A percentile compares a stretch with the other conserved stretches of the same genome.
Evolutionary conservation across 2,329 filamentous ascomycete genomes (phyloP).

Genomic region (Chrysoporthe austroafricana): DNA sequence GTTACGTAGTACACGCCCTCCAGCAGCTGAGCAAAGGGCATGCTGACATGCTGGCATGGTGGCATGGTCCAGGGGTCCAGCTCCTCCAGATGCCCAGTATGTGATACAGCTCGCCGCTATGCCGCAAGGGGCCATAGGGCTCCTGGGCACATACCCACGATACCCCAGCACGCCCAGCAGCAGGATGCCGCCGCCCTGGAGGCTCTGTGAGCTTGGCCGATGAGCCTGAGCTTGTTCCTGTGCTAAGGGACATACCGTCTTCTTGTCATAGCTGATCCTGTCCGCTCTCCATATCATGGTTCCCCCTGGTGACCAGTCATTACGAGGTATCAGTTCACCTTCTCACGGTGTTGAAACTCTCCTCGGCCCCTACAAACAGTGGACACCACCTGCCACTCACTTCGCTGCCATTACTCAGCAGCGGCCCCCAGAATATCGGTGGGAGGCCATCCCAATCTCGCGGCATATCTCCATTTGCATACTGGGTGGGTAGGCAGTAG

Average conservation of each 20-base stretch:
- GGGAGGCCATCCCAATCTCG: too few relatives aligned
- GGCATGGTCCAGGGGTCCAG: conserved; percentile 6
- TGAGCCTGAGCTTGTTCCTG: background rate
- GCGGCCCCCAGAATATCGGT: too few relatives aligned
- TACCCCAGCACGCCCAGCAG: too few relatives aligned
- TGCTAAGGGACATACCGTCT: too few relatives aligned
- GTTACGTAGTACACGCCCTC: background rate
- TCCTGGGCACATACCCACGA: background rate
- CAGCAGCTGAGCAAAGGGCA: background rate
- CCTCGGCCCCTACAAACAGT: conserved; percentile 1
- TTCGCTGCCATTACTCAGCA: too few relatives aligned
- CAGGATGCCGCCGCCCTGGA: background rate
- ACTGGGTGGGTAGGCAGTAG: too few relatives aligned
- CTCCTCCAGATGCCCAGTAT: background rate
- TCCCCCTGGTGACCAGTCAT: background rate
- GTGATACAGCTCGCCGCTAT: background rate
- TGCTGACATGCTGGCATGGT: too few relatives aligned
- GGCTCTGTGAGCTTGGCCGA: background rate
- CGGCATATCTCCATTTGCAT: too few relatives aligned
- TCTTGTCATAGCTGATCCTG: too few relatives aligned
- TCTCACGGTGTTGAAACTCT: background rate
- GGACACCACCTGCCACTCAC: background rate
- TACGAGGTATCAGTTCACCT: background rate
- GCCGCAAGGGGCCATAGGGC: background rate
- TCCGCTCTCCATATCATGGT: too few relatives aligned